Evolutionary conservation across 257 asterid genomes (phyloP).

Genomic region (Knoxia roxburghii): DNA sequence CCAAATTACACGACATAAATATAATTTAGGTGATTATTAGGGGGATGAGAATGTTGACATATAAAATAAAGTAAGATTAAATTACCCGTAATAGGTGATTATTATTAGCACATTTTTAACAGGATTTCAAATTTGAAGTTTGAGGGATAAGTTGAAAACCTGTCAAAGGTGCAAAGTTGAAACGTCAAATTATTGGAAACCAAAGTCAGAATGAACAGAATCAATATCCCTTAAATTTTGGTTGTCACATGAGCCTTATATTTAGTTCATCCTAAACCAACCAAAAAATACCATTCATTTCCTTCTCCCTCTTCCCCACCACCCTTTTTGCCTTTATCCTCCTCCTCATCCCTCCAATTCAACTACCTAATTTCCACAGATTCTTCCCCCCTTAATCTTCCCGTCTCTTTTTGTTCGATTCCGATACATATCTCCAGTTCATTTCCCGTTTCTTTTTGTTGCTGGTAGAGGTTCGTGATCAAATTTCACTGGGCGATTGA

Average conservation of each 20-base stretch:
- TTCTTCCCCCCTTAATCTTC: background rate
- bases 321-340: background rate
- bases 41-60: too few species aligned
- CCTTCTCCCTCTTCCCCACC: slow-evolving; percentile 3
- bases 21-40: too few species aligned
- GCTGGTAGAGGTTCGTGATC: slow-evolving; percentile 13
- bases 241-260: background rate
- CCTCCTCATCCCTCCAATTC: too few species aligned
- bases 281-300: background rate
- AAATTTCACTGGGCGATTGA: slow-evolving; percentile 13
- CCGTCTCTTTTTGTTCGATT: too few species aligned
- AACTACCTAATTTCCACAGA: background rate
- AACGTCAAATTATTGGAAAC: too few species aligned
- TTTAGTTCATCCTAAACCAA: background rate
- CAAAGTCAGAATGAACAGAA: too few species aligned
- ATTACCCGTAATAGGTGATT: too few species aligned
- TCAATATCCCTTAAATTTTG: background rate
- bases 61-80: too few species aligned
- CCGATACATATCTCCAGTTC: background rate
- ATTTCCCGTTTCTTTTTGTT: background rate
- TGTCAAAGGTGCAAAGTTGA: background rate
- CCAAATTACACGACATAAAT: too few species aligned
- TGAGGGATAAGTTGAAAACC: too few species aligned
- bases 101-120: too few species aligned
- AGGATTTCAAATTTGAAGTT: too few species aligned